Evolutionary conservation across 495 filamentous ascomycete species (phyloP), one percentile per base, ranked within the genome.

Genomic region (Cladorrhinum samala): DNA sequence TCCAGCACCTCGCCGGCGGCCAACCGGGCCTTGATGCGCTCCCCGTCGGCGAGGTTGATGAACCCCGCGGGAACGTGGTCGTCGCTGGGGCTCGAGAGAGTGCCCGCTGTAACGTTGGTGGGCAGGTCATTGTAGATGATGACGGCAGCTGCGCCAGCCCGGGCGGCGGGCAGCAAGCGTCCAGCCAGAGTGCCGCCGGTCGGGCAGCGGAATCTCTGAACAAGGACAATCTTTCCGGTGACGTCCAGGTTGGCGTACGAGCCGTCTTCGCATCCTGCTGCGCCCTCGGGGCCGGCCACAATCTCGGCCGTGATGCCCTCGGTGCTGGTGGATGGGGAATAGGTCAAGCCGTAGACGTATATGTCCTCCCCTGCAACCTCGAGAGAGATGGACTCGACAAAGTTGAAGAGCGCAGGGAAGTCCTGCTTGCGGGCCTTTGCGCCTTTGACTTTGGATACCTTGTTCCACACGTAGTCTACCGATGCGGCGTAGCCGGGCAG

Each of bases 401-500:
- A 51, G 50, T 54, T 64, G 55, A 77, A 78, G 0, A 73, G 56
- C 8, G 65, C 63, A 55, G 59, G 60, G 51, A 78, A 76, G 30
- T 70, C 62, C 49, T 78, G 74, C 18, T 68, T 62, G 60, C 64
- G 72, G 14, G 65, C 44, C 20, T 61, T 60, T 8, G 56, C 66
- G 16, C 54, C 51, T 8, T 57, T 40, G 33, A 62, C 60, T 2
- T 63, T 61, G 53, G 61, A 58, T 3, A 65, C 48, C 3, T 58
- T 56, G 7, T 59, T 54, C 20, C 64, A 60, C 42, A 78, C 60
- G 50, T 72, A 77, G 43, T 78, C 71, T 14, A 71, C 63, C 2
- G 73, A 74, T 2, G 71, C 75, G 2, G 54, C 54, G 59, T 75
- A 77, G 16, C 75, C 75, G 0, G 73, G 70, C 18, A 69, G 54